phyloP scores from a whole-genome alignment of 805 yeast genomes.

The Cyberlindnera galapagoensis region DNA sequence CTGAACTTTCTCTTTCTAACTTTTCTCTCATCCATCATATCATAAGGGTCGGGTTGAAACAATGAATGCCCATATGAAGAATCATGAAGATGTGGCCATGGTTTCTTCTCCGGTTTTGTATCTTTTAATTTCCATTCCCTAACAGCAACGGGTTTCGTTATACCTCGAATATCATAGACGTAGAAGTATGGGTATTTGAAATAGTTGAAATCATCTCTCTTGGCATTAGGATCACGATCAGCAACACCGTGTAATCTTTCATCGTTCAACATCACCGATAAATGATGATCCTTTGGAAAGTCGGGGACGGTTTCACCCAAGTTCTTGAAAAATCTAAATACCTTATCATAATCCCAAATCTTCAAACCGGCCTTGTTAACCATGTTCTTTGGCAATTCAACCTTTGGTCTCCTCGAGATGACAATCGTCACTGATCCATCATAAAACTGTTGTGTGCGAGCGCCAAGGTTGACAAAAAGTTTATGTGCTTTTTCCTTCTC shows the following conservation, averaged over 20 bases:
- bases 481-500: slow-evolving; percentile 30
- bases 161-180: slow-evolving; percentile 74
- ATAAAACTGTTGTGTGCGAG: slow-evolving; percentile 52
- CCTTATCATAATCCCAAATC: slow-evolving; percentile 86
- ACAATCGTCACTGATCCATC: slow-evolving; percentile 63
- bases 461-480: slow-evolving; percentile 36
- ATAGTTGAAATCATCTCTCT: slow-evolving; percentile 77
- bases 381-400: slow-evolving; percentile 44
- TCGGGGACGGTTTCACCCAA: slow-evolving; percentile 35
- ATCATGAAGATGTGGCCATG: slow-evolving; percentile 54
- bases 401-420: slow-evolving; percentile 55
- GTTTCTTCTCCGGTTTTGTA: slow-evolving; percentile 14
- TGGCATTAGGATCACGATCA: slow-evolving; percentile 83
- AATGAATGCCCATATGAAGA: slow-evolving; percentile 72
- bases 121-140: slow-evolving; percentile 66
- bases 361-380: slow-evolving; percentile 30
- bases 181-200: slow-evolving; percentile 70
- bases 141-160: slow-evolving; percentile 71
- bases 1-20: slow-evolving; percentile 26
- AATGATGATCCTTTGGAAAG: slow-evolving; percentile 24
- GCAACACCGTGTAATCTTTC: slow-evolving; percentile 83
- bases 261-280: slow-evolving; percentile 65
- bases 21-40: slow-evolving; percentile 32
- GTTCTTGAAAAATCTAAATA: slow-evolving; percentile 67
- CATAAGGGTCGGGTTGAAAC: slow-evolving; percentile 56